phyloP scores from a whole-genome alignment of 75 land plant species.

The Sequoiadendron giganteum region DNA sequence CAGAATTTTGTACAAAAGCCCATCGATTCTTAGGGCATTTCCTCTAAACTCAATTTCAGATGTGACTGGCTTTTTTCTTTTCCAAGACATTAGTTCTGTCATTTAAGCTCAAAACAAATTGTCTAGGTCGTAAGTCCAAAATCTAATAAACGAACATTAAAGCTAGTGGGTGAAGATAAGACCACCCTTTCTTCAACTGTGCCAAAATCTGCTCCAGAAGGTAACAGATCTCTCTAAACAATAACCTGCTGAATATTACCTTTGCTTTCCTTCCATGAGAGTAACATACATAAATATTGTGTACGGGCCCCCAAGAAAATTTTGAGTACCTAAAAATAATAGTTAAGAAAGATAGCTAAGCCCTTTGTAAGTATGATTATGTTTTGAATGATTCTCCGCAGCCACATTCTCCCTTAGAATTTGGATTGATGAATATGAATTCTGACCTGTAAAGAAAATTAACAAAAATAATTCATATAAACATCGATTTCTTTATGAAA shows the following conservation, averaged over 20 bases:
- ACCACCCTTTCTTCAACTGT: not conserved
- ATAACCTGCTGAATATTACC: not conserved
- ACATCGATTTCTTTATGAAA: not conserved
- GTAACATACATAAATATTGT: not conserved
- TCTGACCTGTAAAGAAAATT: no score
- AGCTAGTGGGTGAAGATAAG: not conserved
- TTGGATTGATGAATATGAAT: constrained; percentile 79
- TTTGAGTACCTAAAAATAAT: not conserved
- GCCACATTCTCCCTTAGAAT: constrained; percentile 93
- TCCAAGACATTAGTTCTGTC: not conserved
- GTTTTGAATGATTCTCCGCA: constrained; percentile 97
- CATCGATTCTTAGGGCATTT: not conserved
- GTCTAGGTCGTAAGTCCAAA: not conserved
- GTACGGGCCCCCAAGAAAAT: not conserved
- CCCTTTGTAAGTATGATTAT: constrained; percentile 2
- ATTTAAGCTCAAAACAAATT: not conserved
- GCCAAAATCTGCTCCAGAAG: not conserved
- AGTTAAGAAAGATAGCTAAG: not conserved
- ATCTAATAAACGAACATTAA: not conserved
- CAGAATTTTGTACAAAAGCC: not conserved
- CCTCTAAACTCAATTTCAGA: not conserved
- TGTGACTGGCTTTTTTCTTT: not conserved
- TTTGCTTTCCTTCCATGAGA: not conserved
- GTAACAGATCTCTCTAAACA: not conserved
- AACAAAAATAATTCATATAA: not conserved